Evolutionary conservation across 495 filamentous ascomycete species (phyloP), one percentile per base, ranked within the genome.

Genomic region (Aspergillus haitiensis): DNA sequence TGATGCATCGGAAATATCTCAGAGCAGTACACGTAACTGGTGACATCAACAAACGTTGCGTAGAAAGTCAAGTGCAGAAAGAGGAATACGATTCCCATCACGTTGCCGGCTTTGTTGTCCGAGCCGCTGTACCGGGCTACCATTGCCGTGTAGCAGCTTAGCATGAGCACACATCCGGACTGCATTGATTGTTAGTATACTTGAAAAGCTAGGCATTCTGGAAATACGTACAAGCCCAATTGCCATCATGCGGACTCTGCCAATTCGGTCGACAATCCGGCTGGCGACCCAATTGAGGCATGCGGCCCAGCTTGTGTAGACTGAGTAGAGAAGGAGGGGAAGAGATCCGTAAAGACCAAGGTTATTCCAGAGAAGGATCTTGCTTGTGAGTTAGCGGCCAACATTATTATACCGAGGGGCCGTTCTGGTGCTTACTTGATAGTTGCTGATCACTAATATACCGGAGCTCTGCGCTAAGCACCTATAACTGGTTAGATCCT

Each of bases 1-100:
- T 35, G 31, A 32, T 52, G 49, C 7, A 9, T 52, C 1, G 49
- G 49, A 33, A 52, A 52, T 5, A 52, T 52, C 31, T 52, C 49
- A 7, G 27, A 18, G 6, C 13, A n/a, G 33, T 52, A 52, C 5
- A 52, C 49, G 49, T 52, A 52, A 9, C 13, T 36, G 9, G 12
- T 16, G 3, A 18, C 49, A 36, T 52, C 49, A 33, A 52, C 32
- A 4, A 9, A 13, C 1, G 31, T n/a, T 8, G 49, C 49, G 18
- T 37, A 52, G 31, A 52, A 36, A 9, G 33, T 52, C 1, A 52
- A 5, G 49, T 32, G 16, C 8, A 52, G n/a, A 18, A 35, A 52
- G 9, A 52, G 33, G 12, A 52, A 35, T 5, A 35, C 5, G 15
- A 52, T 32, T 0, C 49, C 49, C 31, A 36, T 35, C 13, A n/a